Evolutionary conservation across 2,329 filamentous ascomycete species (phyloP), one percentile per base, ranked within the genome.

Genomic region (Periconia digitata): DNA sequence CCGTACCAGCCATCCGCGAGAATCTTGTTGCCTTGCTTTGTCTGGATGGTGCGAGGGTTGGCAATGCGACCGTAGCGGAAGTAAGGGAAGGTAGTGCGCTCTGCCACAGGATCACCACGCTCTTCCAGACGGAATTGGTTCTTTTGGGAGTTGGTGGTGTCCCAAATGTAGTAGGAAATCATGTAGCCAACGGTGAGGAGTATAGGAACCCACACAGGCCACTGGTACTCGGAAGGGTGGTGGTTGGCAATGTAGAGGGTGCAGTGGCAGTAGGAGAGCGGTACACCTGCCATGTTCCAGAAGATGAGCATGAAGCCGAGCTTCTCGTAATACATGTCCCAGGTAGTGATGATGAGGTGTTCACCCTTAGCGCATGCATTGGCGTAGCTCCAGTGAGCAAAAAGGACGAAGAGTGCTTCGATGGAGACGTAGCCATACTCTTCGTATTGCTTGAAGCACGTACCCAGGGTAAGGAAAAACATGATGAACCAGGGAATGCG

Each of bases 261-360:
- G 81, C 89, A 94, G 78, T 96, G 91, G 77, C 90, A 95, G 80
- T 96, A 96, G 46, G 85, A 91, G 44, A 96, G 80, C 13, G 91
- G 91, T 21, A 96, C 91, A 58, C 91, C 91, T 40, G 91, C 90
- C 69, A 96, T 79, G 74, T 96, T 96, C 91, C 91, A 96, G 83
- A 96, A 96, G 72, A 95, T 95, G 58, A 96, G 83, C 91, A 96
- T 96, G 78, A 96, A 96, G 44, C 91, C 91, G 84, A 89, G 92
- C 76, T 96, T 96, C 79, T 96, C 91, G 63, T 90, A 92, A 78
- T 95, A 95, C 87, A 96, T 95, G 65, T 96, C 91, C 87, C 91
- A 96, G 42, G 90, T 94, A 8, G 88, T 88, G 50, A 90, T 82
- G 71, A 96, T 96, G 68, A 90, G 83, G 74, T 96, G 90, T 74